Evolutionary conservation across 495 filamentous ascomycete species (phyloP).

Genomic region (Aspergillus affinis): DNA sequence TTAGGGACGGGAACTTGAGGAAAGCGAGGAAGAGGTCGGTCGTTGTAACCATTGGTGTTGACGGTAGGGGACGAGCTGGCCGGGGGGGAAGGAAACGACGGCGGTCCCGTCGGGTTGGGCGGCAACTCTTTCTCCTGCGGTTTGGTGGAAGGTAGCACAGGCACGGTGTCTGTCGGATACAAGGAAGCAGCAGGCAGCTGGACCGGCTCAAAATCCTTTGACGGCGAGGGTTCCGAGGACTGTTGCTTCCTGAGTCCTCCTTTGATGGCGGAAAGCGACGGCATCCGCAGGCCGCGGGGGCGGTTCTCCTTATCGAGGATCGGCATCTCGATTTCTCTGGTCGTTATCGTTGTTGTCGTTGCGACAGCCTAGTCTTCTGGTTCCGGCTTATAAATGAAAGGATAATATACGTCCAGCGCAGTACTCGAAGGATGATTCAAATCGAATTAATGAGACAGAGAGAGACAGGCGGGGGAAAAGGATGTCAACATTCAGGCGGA

Average conservation of each 20-base stretch:
- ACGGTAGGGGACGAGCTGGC: constrained; percentile 1
- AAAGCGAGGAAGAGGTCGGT: background rate
- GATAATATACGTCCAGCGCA: background rate
- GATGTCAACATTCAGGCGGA: background rate
- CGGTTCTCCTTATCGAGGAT: constrained; percentile 44
- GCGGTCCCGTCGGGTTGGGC: constrained; percentile 23
- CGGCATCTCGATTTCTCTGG: constrained; percentile 26
- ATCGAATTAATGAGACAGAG: background rate
- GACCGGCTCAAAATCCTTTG: constrained; percentile 10
- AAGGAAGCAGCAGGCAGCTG: constrained; percentile 16
- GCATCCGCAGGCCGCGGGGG: constrained; percentile 39
- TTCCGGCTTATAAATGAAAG: background rate
- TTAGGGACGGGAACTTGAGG: background rate
- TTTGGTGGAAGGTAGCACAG: constrained; percentile 14
- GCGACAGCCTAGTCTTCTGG: background rate
- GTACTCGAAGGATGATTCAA: background rate
- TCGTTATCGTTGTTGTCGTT: background rate
- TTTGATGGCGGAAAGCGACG: constrained; percentile 39
- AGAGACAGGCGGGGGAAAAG: constrained; percentile 4
- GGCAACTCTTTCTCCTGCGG: constrained; percentile 37
- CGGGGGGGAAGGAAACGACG: constrained; percentile 13
- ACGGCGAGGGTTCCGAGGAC: constrained; percentile 12
- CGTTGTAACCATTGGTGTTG: constrained; percentile 3
- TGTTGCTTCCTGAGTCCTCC: constrained; percentile 17
- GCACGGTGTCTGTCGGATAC: constrained; percentile 10